Conservation (phyloP, 352 stramenopile genomes). For the Globisporangium parvum region DNA sequence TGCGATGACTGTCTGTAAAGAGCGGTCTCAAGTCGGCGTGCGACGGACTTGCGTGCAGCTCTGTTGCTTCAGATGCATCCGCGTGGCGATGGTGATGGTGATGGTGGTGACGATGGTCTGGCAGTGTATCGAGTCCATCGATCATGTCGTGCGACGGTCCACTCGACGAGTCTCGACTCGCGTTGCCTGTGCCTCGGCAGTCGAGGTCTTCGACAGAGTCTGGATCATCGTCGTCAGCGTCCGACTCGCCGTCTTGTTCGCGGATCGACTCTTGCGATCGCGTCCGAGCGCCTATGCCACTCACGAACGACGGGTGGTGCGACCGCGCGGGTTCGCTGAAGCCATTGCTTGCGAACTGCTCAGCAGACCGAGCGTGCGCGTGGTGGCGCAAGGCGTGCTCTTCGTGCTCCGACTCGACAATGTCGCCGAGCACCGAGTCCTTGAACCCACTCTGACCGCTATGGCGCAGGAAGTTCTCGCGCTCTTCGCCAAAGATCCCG, state of each 20-base stretch:
- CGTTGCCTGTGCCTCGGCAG: slow-evolving; percentile 15
- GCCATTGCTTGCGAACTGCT: background rate
- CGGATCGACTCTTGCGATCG: slow-evolving; percentile 7
- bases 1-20: background rate
- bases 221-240: background rate
- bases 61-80: background rate
- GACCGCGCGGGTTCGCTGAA: background rate
- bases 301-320: background rate
- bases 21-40: background rate
- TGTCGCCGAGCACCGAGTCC: slow-evolving; percentile 3
- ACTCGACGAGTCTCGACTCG: slow-evolving; percentile 11
- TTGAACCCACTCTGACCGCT: slow-evolving; percentile 9
- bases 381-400: background rate
- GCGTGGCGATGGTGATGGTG: background rate
- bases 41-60: background rate
- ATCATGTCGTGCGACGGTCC: background rate
- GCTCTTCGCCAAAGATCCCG: slow-evolving; percentile 40
- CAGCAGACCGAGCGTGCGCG: background rate
- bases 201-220: background rate
- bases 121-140: background rate
- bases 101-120: background rate
- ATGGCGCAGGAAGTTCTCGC: slow-evolving; percentile 30
- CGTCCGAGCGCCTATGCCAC: background rate
- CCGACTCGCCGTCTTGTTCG: background rate
- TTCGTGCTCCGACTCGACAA: slow-evolving; percentile 2